Conservation (phyloP, 345 rosid genomes). For the Citrus mangshanensis region DNA sequence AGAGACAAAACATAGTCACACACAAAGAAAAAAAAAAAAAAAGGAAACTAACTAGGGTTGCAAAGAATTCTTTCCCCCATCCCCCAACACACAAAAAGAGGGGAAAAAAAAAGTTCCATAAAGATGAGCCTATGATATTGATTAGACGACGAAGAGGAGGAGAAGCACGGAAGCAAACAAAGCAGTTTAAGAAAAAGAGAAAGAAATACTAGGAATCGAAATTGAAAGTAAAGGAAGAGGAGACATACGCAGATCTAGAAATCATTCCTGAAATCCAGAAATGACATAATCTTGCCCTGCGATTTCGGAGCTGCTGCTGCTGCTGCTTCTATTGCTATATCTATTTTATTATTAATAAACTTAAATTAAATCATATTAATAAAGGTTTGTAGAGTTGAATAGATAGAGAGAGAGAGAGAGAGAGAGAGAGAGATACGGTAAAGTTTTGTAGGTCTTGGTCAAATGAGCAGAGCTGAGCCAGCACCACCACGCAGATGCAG, state of each 20-base stretch:
- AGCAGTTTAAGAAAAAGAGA: background rate
- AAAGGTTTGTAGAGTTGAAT: background rate
- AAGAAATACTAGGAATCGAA: background rate
- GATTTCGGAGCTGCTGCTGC: background rate
- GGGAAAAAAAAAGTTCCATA: background rate
- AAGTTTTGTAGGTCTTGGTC: background rate
- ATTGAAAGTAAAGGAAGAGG: background rate
- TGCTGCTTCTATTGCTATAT: background rate
- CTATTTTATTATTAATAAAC: background rate
- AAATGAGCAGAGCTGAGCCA: background rate
- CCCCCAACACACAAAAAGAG: no score
- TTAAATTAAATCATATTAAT: background rate
- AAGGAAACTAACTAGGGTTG: background rate
- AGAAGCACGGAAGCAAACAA: background rate
- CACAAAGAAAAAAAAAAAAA: background rate
- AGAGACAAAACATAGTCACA: background rate
- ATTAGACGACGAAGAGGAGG: background rate
- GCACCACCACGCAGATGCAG: background rate
- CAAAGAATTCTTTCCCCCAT: background rate
- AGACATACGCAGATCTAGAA: conserved; percentile 29
- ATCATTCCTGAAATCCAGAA: background rate
- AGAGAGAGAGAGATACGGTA: background rate
- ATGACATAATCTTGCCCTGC: background rate
- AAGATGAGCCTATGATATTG: no score
- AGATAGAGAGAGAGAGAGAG: background rate